These are phyloP conservation scores for Kodamaea nitidulidarum DNA, from an alignment of 805 yeast genomes.

Conservation along the genomic window DNA sequence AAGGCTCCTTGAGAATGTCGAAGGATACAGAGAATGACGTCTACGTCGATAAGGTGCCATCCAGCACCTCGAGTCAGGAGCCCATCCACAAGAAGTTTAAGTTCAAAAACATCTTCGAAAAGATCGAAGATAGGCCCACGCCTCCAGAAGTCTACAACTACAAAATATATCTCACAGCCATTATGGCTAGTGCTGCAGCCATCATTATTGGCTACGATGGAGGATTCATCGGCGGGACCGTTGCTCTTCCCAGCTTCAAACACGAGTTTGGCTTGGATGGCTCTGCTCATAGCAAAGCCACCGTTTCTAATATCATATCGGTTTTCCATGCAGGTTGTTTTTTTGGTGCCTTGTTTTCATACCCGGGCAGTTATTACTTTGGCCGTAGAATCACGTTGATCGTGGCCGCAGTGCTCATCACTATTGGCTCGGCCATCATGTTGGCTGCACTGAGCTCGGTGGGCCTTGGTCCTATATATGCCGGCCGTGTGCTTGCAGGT, in stretches of 20 bases:
- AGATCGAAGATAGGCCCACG: conserved; percentile 37
- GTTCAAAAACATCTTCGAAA: conserved; percentile 23
- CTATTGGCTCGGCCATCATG: conserved; percentile 36
- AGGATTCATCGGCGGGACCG: conserved; percentile 40
- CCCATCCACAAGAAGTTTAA: conserved; percentile 1
- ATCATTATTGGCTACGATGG: conserved; percentile 41
- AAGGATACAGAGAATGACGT: neutral
- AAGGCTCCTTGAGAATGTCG: neutral
- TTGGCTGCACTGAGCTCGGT: conserved; percentile 23
- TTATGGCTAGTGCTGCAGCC: conserved; percentile 37
- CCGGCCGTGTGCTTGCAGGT: conserved; percentile 35
- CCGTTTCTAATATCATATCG: conserved; percentile 33
- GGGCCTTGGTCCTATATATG: conserved; percentile 36
- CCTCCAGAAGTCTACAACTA: conserved; percentile 36
- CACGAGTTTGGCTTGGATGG: conserved; percentile 30
- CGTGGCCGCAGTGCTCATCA: conserved; percentile 28
- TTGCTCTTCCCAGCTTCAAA: conserved; percentile 28
- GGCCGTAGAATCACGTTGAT: conserved; percentile 32
- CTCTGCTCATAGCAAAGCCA: conserved; percentile 17
- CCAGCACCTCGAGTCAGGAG: conserved; percentile 1
- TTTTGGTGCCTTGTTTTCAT: conserved; percentile 36
- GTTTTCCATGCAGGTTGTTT: conserved; percentile 40
- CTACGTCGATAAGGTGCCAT: neutral
- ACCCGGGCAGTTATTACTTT: conserved; percentile 31
- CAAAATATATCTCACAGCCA: conserved; percentile 31